A percentile compares a stretch with the other conserved stretches of the same genome.
Conservation (phyloP, 768 basidiomycete genomes). For the Tylopilus rubrobrunneus region DNA sequence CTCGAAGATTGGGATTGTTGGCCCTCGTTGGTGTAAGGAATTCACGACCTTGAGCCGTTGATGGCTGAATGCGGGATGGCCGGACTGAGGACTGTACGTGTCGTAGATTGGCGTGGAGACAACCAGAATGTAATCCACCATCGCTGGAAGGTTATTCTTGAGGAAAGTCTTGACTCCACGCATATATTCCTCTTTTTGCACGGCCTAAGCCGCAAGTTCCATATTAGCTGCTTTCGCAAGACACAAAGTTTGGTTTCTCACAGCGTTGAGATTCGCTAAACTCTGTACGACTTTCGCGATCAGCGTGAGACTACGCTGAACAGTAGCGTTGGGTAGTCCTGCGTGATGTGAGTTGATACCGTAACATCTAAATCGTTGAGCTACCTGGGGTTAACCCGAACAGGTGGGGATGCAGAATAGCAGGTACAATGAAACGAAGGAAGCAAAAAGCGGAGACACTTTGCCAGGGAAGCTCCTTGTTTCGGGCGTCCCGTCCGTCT, state of each 20-base stretch:
- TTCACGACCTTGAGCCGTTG: slow-evolving; percentile 53
- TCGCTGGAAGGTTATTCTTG: slow-evolving; percentile 54
- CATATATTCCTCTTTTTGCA: slow-evolving; percentile 82
- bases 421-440: slow-evolving; percentile 85
- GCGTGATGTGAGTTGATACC: slow-evolving; percentile 10
- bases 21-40: slow-evolving; percentile 54
- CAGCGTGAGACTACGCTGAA: slow-evolving; percentile 77
- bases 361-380: slow-evolving; percentile 5
- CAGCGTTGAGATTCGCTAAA: slow-evolving; percentile 78
- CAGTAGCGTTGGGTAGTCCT: slow-evolving; percentile 64
- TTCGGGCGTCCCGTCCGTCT: slow-evolving; percentile 38
- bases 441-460: slow-evolving; percentile 89
- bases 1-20: slow-evolving; percentile 52
- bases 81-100: slow-evolving; percentile 25
- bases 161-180: slow-evolving; percentile 72
- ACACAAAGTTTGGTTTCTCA: slow-evolving; percentile 32
- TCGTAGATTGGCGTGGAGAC: slow-evolving; percentile 55
- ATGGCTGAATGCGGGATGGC: slow-evolving; percentile 37
- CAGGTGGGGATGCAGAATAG: slow-evolving; percentile 82
- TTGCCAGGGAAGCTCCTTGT: slow-evolving; percentile 65
- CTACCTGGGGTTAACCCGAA: slow-evolving; percentile 76
- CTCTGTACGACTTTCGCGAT: slow-evolving; percentile 90
- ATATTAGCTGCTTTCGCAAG: slow-evolving; percentile 1
- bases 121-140: slow-evolving; percentile 74
- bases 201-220: slow-evolving; percentile 35